Conservation (phyloP, 106 monocot species). For the Phalaenopsis equestris region DNA sequence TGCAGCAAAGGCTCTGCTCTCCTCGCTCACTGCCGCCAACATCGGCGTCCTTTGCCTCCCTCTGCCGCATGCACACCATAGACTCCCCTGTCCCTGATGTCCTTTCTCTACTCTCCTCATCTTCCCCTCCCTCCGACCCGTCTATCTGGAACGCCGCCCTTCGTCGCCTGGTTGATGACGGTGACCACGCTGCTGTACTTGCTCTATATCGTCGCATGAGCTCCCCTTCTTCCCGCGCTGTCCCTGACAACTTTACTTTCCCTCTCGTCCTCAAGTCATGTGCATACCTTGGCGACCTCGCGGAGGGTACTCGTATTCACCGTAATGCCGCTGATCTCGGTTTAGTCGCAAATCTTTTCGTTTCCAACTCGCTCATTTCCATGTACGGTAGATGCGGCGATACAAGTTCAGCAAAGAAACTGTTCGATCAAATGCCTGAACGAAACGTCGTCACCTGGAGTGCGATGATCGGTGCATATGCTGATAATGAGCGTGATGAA, state of each 20-base stretch:
- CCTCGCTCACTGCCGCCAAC: neutral
- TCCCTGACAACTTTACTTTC: conserved; percentile 39
- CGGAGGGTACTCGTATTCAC: conserved; percentile 15
- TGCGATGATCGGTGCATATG: conserved; percentile 23
- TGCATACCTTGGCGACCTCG: conserved; percentile 20
- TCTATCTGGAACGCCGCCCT: conserved; percentile 28
- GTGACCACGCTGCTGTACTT: conserved; percentile 13
- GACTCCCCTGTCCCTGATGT: neutral
- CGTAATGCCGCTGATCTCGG: conserved; percentile 2
- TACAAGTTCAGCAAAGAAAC: neutral
- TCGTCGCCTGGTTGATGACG: conserved; percentile 14
- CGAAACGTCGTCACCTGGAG: conserved; percentile 33
- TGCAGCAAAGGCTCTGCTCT: neutral
- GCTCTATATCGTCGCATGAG: conserved; percentile 29
- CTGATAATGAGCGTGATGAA: conserved; percentile 9
- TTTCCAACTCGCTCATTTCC: conserved; percentile 38
- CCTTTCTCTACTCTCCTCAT: neutral
- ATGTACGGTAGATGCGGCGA: conserved; percentile 32
- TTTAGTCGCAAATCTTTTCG: conserved; percentile 8
- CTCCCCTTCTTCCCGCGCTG: neutral
- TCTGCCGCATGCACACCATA: neutral
- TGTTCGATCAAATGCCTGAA: conserved; percentile 31
- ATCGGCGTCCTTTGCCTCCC: neutral
- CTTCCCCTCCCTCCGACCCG: conserved; percentile 13
- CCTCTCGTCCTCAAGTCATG: conserved; percentile 48